phyloP scores from a whole-genome alignment of 306 rosid species.

The Fagus sylvatica region DNA sequence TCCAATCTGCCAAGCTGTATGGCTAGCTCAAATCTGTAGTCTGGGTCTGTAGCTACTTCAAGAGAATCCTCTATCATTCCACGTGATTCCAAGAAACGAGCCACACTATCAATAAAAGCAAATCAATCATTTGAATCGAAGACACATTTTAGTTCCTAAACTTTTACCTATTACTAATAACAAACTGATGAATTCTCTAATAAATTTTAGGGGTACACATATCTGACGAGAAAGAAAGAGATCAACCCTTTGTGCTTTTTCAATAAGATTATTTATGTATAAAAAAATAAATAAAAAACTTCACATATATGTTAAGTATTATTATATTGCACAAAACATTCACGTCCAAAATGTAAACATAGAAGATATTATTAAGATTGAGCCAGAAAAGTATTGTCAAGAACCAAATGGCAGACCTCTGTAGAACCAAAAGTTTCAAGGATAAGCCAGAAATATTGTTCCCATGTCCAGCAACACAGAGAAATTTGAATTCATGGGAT shows the following conservation, averaged over 20 bases:
- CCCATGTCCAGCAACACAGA: neutral
- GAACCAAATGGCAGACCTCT: neutral
- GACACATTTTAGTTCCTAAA: constrained; percentile 13
- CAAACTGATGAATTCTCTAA: neutral
- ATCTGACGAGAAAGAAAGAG: neutral
- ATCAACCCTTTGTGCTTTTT: too few species aligned
- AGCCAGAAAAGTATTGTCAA: neutral
- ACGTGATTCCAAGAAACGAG: constrained; percentile 97
- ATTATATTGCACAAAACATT: neutral
- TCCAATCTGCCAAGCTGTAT: constrained; percentile 95
- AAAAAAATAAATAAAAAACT: neutral
- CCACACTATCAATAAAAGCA: constrained; percentile 63
- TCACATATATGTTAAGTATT: neutral
- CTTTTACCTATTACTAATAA: neutral
- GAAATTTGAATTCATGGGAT: neutral
- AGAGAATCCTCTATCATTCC: constrained; percentile 99
- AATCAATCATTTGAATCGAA: constrained; percentile 22
- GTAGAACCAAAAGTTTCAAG: neutral
- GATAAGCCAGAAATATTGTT: neutral
- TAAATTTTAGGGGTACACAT: neutral
- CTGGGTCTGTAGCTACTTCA: constrained; percentile 96
- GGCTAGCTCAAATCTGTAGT: constrained; percentile 93
- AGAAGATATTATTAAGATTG: neutral
- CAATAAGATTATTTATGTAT: too few species aligned
- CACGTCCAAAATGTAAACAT: neutral